Evolutionary conservation across 2,329 filamentous ascomycete species (phyloP).

Genomic region (Apiospora saccharicola): DNA sequence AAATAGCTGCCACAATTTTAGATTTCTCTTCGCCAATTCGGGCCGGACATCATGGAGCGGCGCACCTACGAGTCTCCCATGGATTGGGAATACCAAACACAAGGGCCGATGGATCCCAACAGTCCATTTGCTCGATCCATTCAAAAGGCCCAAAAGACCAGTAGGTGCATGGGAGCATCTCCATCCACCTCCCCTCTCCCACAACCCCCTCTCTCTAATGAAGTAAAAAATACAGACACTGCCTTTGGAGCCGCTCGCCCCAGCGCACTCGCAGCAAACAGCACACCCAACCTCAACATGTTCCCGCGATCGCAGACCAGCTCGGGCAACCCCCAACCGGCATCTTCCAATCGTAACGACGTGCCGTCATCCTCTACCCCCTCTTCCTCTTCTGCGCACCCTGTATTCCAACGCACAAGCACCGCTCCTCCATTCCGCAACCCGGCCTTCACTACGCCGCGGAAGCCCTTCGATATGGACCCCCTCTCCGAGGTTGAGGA

Average conservation of each 20-base stretch:
- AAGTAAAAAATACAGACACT: background rate
- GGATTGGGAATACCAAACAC: slow-evolving; percentile 71
- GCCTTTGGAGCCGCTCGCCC: slow-evolving; percentile 9
- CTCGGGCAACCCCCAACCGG: slow-evolving; percentile 49
- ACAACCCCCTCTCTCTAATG: background rate
- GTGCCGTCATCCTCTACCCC: slow-evolving; percentile 37
- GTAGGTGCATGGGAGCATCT: slow-evolving; percentile 43
- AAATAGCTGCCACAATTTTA: background rate
- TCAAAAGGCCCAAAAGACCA: slow-evolving; percentile 48
- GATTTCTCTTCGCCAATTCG: background rate
- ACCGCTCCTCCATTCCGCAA: slow-evolving; percentile 65
- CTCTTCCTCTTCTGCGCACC: slow-evolving; percentile 45
- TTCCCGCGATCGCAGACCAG: slow-evolving; percentile 33
- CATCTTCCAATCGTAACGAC: slow-evolving; percentile 39
- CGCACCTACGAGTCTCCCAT: slow-evolving; percentile 68
- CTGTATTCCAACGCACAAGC: slow-evolving; percentile 48
- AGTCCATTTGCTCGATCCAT: slow-evolving; percentile 67
- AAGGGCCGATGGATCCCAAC: slow-evolving; percentile 64
- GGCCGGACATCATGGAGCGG: slow-evolving; percentile 52
- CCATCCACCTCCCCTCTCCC: background rate
- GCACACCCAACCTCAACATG: slow-evolving; percentile 8
- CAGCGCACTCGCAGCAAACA: background rate
- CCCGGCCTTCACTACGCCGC: slow-evolving; percentile 69
- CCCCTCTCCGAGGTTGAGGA: slow-evolving; percentile 64
- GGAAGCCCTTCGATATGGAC: slow-evolving; percentile 62